Evolutionary conservation across 371 early-diverging fungal species (phyloP).

Genomic region (Entomophthora muscae): DNA sequence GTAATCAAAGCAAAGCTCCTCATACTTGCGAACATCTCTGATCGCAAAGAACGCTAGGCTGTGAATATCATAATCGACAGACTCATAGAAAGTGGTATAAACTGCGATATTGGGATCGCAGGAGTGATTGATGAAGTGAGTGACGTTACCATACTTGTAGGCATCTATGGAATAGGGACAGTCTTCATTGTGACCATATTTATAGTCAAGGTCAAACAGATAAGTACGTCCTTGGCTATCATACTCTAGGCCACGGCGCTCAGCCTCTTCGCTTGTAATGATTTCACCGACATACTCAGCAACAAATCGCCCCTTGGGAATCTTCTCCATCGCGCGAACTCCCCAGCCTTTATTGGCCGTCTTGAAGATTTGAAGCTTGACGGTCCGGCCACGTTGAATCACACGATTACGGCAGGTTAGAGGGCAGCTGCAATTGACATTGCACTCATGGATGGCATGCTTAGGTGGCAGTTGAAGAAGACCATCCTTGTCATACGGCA

Average conservation of each 20-base stretch:
- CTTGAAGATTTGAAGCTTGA: too few relatives aligned
- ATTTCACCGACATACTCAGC: constrained; percentile 55
- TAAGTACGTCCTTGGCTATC: constrained; percentile 24
- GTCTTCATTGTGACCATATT: constrained; percentile 16
- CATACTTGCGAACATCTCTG: constrained; percentile 26
- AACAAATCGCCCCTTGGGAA: too few relatives aligned
- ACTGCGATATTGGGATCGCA: constrained; percentile 31
- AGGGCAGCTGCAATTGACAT: constrained; percentile 37
- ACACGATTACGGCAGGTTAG: too few relatives aligned
- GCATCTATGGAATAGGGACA: too few relatives aligned
- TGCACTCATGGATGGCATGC: constrained; percentile 44
- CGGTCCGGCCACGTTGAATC: too few relatives aligned
- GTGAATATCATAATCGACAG: constrained; percentile 21
- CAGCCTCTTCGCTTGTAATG: constrained; percentile 28
- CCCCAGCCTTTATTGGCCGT: too few relatives aligned
- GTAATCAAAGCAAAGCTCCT: constrained; percentile 26
- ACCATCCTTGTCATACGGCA: constrained; percentile 19
- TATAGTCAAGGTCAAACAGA: constrained; percentile 42
- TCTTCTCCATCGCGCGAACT: too few relatives aligned
- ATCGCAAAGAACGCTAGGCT: constrained; percentile 43
- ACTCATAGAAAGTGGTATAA: constrained; percentile 25
- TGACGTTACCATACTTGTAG: too few relatives aligned
- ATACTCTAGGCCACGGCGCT: too few relatives aligned
- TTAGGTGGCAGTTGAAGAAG: constrained; percentile 14
- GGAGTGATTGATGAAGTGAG: too few relatives aligned